Base-by-base conservation (phyloP, 495 filamentous ascomycete species). In the Talaromyces stipitatus region DNA sequence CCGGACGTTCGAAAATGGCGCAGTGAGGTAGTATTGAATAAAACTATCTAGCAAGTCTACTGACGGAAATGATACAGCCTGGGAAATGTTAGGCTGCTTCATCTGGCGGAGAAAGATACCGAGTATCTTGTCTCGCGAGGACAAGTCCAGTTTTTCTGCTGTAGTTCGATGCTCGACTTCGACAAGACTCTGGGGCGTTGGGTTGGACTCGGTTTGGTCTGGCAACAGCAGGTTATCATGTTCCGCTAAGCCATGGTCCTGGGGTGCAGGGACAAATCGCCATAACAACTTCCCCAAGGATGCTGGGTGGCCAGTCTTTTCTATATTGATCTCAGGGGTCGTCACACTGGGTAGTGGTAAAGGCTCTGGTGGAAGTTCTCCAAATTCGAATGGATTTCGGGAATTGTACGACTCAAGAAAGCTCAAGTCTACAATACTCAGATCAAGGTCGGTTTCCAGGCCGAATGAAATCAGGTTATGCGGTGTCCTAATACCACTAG, bases 401-500 rank as follows among this genome's bases (percentile, higher is more conserved):
- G 69, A 64, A 61, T 84, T 84, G 68, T 82, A 85, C 50, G 77
- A 69, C 41, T 82, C 76, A 1, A 87, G 73, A 12, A 83, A 66
- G 0, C 75, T 74, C 58, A 85, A 81, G 58, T 87, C 85, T 4
- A 81, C 68, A 18, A 84, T 82, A 23, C 80, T 84, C 14, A 86
- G 69, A 30, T 85, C 81, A 14, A 85, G 71, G 57, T 80, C 77
- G 32, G 75, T 69, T 47, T 82, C 72, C 5, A 82, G 73, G 50
- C 77, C 78, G 36, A 58, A 57, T n/a, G 53, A 9, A 6, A 46
- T 47, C 54, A 55, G 20, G 24, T 60, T 54, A 58, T 16, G 26
- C 14, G 22, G 62, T 23, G 54, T 60, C 61, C 58, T 36, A 53
- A 50, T 50, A 61, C 67, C 22, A 61, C 63, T 4, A 67, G 68